A percentile compares a stretch with the other conserved stretches of the same genome.
These are phyloP conservation scores for Mucor irregularis DNA, from an alignment of 371 early-diverging fungal genomes.

Conservation along the genomic window DNA sequence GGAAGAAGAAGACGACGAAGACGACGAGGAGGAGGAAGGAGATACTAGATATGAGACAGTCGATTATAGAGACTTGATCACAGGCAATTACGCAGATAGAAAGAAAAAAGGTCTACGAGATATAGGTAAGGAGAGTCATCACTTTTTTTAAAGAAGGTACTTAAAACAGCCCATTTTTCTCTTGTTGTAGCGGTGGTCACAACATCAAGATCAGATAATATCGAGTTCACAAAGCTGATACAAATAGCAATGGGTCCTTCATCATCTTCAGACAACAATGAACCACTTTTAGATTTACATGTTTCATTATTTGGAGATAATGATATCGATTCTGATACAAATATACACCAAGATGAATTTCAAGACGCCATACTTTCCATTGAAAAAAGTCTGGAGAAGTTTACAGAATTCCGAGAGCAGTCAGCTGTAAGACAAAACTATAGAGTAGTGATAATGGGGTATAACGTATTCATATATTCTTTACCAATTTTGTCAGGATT, in stretches of 20 bases:
- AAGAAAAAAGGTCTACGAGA: too few relatives aligned
- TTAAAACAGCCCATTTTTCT: too few relatives aligned
- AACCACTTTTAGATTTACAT: conserved; percentile 36
- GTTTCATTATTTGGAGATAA: conserved; percentile 33
- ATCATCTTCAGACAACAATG: too few relatives aligned
- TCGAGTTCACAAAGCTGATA: conserved; percentile 20
- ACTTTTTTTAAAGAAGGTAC: too few relatives aligned
- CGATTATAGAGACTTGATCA: conserved; percentile 3
- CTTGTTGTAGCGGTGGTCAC: too few relatives aligned
- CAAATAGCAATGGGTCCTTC: conserved; percentile 1
- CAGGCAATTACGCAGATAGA: background rate
- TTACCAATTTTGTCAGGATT: background rate
- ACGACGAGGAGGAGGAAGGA: conserved; percentile 4
- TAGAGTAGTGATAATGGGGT: too few relatives aligned
- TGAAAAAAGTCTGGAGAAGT: conserved; percentile 2
- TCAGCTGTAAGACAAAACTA: conserved; percentile 4
- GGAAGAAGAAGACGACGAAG: conserved; percentile 16
- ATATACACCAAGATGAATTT: conserved; percentile 3
- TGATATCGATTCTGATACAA: conserved; percentile 10
- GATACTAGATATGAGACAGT: background rate
- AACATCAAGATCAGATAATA: conserved; percentile 3
- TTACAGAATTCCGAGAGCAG: conserved; percentile 4
- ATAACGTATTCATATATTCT: background rate
- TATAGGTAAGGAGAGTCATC: too few relatives aligned
- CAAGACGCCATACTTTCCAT: background rate